phyloP scores from a whole-genome alignment of 495 filamentous ascomycete species.

The Talaromyces stipitatus region DNA sequence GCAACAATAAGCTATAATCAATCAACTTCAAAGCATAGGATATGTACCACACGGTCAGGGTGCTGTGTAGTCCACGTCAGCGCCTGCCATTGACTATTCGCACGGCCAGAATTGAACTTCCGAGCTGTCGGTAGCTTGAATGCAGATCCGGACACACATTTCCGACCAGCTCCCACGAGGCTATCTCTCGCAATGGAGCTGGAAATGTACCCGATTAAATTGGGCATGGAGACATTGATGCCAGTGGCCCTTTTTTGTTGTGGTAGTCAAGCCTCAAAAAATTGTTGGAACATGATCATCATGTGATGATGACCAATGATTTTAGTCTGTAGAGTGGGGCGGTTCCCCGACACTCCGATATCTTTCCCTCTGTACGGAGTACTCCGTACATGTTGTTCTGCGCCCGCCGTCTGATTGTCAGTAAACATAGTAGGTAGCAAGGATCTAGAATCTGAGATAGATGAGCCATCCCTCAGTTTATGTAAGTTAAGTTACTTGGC shows the following conservation, averaged over 20 bases:
- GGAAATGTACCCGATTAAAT: neutral
- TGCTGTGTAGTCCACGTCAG: neutral
- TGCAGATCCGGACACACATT: neutral
- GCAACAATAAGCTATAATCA: conserved; percentile 5
- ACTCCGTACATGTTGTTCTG: too few relatives aligned
- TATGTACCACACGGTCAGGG: neutral
- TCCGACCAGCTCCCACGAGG: neutral
- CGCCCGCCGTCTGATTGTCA: too few relatives aligned
- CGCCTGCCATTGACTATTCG: neutral
- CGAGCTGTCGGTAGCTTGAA: neutral
- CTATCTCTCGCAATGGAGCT: neutral
- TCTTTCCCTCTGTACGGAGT: too few relatives aligned
- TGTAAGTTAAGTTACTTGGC: too few relatives aligned
- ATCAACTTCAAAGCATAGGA: neutral
- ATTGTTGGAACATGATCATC: neutral
- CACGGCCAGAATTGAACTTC: neutral
- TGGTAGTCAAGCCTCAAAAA: neutral
- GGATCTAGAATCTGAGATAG: too few relatives aligned
- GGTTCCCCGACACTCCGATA: neutral
- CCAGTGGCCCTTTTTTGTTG: neutral
- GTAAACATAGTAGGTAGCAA: too few relatives aligned
- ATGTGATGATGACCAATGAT: neutral
- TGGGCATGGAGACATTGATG: neutral
- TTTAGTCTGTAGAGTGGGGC: neutral
- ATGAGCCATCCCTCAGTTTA: too few relatives aligned